Percentiles rank a stretch among this genome's conserved stretches.
Evolutionary conservation across 2,329 filamentous ascomycete species (phyloP).

Genomic region (Calonectria multiphialidica): DNA sequence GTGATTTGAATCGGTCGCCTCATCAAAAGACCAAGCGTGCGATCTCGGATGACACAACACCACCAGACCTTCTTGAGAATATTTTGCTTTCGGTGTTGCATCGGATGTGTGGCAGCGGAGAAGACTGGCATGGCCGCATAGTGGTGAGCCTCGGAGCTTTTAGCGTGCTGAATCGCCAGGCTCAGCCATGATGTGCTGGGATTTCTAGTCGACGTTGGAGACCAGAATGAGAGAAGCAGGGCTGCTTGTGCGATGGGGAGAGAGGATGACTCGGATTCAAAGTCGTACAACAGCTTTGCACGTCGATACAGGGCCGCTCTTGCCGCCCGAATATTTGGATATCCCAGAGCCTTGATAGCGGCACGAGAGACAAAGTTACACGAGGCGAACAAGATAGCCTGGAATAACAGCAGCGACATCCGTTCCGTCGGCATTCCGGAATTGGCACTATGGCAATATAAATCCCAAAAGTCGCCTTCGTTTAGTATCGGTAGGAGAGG

Average conservation of each 20-base stretch:
- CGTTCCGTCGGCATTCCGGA: slow-evolving; percentile 38
- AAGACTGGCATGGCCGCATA: slow-evolving; percentile 51
- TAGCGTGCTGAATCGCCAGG: slow-evolving; percentile 63
- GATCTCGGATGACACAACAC: slow-evolving; percentile 66
- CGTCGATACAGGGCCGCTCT: slow-evolving; percentile 57
- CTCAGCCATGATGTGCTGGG: slow-evolving; percentile 63
- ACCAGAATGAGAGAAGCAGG: slow-evolving; percentile 59
- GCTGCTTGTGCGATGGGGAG: slow-evolving; percentile 55
- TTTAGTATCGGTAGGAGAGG: slow-evolving; percentile 30
- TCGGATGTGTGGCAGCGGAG: slow-evolving; percentile 43
- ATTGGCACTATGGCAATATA: slow-evolving; percentile 28
- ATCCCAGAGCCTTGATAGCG: slow-evolving; percentile 56
- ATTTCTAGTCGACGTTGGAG: slow-evolving; percentile 49
- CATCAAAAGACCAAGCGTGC: slow-evolving; percentile 61
- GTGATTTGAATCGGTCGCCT: slow-evolving; percentile 64
- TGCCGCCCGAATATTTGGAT: slow-evolving; percentile 55
- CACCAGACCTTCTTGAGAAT: slow-evolving; percentile 66
- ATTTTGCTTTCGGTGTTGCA: slow-evolving; percentile 52
- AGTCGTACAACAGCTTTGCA: slow-evolving; percentile 56
- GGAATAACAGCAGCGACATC: slow-evolving; percentile 59
- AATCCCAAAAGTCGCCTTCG: slow-evolving; percentile 37
- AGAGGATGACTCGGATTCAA: slow-evolving; percentile 57
- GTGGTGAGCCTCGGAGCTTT: slow-evolving; percentile 57
- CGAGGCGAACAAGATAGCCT: slow-evolving; percentile 59
- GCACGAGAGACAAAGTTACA: slow-evolving; percentile 56